Base-by-base conservation (phyloP, 208 protist genomes). In the Trypanosoma platydactyli region DNA sequence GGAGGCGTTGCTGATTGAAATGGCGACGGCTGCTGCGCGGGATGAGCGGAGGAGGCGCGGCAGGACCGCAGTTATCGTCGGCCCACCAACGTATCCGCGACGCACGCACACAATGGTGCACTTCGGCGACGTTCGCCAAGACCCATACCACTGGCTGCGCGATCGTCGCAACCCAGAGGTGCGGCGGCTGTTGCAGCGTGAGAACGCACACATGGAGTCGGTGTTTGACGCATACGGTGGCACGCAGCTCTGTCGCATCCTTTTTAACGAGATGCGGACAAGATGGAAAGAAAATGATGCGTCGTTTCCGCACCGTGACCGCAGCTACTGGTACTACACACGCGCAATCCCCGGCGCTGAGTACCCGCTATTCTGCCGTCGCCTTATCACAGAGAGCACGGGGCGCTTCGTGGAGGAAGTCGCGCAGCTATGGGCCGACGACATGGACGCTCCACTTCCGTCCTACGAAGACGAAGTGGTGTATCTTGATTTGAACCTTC, bases 301-400 rank as follows among this genome's bases (percentile, higher is more conserved):
- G 9, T 90, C 83, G 1, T 64, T 93, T 13, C 87, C 87, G 5
- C 66, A 61, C 5, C 40, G 60, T 9, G 79, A 93, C 56, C 72
- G 84, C 38, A 15, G 64, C 30, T 93, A 71, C 58, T 93, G 83
- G 83, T 93, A 93, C 70, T 93, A 86, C 63, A 74, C 73, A 9
- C 79, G 84, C n/a, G 51, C 64, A 13, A 57, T 89, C 16, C 53
- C 72, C n/a, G 76, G 80, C 51, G 81, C 76, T 2, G 81, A 90
- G 58, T 74, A 93, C 61, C 52, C 73, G 18, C 40, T 86, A 0
- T 80, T 76, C 60, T 93, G 83, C 51, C 79, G 87, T 5, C 77
- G 81, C 15, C 81, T 76, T 9, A 84, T 77, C 30, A 51, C 51
- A 42, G 35, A 18, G 18, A 29, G 65, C 3, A 90, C 79, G 30